Percentiles rank a stretch among this genome's conserved stretches.
phyloP scores from a whole-genome alignment of 352 stramenopile genomes.

The Pythium graminicola region DNA sequence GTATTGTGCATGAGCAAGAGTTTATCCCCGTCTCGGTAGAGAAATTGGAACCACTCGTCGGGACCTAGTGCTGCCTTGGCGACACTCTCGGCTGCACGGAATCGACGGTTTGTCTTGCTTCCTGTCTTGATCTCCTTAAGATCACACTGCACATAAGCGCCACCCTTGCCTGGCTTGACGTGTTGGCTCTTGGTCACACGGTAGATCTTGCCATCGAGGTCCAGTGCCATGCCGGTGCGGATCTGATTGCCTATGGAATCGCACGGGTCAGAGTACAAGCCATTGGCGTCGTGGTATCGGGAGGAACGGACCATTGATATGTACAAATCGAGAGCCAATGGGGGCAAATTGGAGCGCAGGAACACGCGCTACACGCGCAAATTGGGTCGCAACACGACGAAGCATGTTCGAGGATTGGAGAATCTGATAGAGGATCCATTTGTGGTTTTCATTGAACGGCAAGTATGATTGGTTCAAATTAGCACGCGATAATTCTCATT shows the following conservation, averaged over 20 bases:
- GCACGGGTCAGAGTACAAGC: not conserved
- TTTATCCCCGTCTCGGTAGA: constrained; percentile 74
- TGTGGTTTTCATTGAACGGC: not conserved
- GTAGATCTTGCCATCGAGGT: constrained; percentile 81
- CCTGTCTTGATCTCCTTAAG: constrained; percentile 85
- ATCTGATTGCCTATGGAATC: constrained; percentile 65
- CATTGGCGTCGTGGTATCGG: not conserved
- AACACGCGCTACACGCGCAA: constrained; percentile 10
- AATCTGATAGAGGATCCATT: not conserved
- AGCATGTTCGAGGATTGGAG: constrained; percentile 18
- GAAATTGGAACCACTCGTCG: constrained; percentile 74
- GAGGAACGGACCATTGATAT: constrained; percentile 53
- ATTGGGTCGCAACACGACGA: constrained; percentile 16
- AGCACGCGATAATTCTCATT: constrained; percentile 5
- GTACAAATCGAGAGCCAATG: constrained; percentile 40
- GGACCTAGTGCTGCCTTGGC: constrained; percentile 68
- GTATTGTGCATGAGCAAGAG: constrained; percentile 80
- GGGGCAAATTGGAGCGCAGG: constrained; percentile 11
- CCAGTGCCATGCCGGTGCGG: constrained; percentile 71
- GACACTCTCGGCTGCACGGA: constrained; percentile 73
- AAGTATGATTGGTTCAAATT: constrained; percentile 3
- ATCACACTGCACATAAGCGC: constrained; percentile 77
- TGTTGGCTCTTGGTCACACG: constrained; percentile 79
- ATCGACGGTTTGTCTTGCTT: constrained; percentile 76
- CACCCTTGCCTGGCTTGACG: constrained; percentile 81